Evolutionary conservation across 2,329 filamentous ascomycete species (phyloP).

Genomic region (Diplodia sapinea): DNA sequence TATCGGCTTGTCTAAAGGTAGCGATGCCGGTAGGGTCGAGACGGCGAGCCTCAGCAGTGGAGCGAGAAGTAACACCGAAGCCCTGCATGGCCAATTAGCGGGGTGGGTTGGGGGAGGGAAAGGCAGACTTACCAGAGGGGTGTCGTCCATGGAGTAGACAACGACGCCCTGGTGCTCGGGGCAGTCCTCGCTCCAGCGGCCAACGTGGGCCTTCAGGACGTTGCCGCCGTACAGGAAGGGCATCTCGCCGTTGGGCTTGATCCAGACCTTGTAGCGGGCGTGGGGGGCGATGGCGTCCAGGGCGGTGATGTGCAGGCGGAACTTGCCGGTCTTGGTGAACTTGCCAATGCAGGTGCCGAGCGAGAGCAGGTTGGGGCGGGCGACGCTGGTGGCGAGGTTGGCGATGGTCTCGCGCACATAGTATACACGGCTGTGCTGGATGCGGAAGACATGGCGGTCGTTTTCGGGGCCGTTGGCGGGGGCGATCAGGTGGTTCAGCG

Average conservation of each 20-base stretch:
- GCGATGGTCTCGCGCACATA: slow-evolving; percentile 89
- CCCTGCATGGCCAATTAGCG: slow-evolving; percentile 60
- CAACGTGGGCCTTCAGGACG: slow-evolving; percentile 81
- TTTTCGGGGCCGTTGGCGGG: slow-evolving; percentile 32
- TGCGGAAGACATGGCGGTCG: slow-evolving; percentile 56
- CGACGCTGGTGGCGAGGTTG: slow-evolving; percentile 86
- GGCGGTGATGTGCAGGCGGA: slow-evolving; percentile 91
- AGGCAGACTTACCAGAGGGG: slow-evolving; percentile 63
- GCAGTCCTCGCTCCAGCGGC: slow-evolving; percentile 86
- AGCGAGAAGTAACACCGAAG: slow-evolving; percentile 89
- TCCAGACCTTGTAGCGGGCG: slow-evolving; percentile 95
- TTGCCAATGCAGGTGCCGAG: slow-evolving; percentile 92
- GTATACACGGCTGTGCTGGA: slow-evolving; percentile 84
- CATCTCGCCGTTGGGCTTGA: slow-evolving; percentile 96
- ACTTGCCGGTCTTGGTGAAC: slow-evolving; percentile 80
- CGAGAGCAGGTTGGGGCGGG: slow-evolving; percentile 80
- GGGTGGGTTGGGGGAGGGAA: neutral
- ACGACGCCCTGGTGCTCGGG: slow-evolving; percentile 92
- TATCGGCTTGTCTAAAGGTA: slow-evolving; percentile 89
- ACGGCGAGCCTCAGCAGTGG: slow-evolving; percentile 79
- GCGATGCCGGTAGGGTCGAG: slow-evolving; percentile 90
- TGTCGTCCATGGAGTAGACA: slow-evolving; percentile 90
- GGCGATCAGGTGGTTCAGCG: slow-evolving; percentile 75
- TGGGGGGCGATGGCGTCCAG: slow-evolving; percentile 88
- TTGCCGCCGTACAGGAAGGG: slow-evolving; percentile 95